phyloP scores from a whole-genome alignment of 2,329 filamentous ascomycete genomes.

The Verticillium longisporum region DNA sequence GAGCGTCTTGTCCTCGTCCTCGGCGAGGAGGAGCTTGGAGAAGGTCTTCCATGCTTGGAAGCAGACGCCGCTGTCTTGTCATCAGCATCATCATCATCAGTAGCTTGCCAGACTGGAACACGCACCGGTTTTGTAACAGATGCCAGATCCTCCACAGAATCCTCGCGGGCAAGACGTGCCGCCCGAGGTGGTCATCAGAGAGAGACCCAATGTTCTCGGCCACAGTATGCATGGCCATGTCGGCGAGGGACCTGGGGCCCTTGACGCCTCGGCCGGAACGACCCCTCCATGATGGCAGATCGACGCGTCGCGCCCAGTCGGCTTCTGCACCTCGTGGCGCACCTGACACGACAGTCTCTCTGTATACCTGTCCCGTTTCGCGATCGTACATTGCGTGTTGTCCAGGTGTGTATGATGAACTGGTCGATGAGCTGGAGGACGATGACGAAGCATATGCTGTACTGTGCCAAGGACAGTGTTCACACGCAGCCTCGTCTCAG shows the following conservation, averaged over 20 bases:
- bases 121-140: conserved; percentile 31
- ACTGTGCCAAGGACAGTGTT: too few relatives aligned
- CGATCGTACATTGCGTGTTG: conserved; percentile 30
- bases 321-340: conserved; percentile 14
- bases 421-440: too few relatives aligned
- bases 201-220: conserved; percentile 28
- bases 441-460: too few relatives aligned
- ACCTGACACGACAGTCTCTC: conserved; percentile 26
- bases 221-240: conserved; percentile 29
- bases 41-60: conserved; percentile 34
- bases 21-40: conserved; percentile 23
- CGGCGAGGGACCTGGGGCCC: conserved; percentile 29
- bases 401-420: too few relatives aligned
- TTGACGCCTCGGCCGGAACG: conserved; percentile 15
- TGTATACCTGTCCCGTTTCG: conserved; percentile 27
- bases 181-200: conserved; percentile 20
- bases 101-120: background rate
- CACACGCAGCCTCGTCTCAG: too few relatives aligned
- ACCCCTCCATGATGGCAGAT: conserved; percentile 16
- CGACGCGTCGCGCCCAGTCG: conserved; percentile 27
- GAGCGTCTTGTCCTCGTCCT: conserved; percentile 23
- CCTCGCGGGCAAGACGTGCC: conserved; percentile 23
- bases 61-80: conserved; percentile 21
- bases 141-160: conserved; percentile 30
- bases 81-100: too few relatives aligned